These are phyloP conservation scores for Effrenium voratum DNA, from an alignment of 73 alveolate genomes.

Conservation along the genomic window DNA sequence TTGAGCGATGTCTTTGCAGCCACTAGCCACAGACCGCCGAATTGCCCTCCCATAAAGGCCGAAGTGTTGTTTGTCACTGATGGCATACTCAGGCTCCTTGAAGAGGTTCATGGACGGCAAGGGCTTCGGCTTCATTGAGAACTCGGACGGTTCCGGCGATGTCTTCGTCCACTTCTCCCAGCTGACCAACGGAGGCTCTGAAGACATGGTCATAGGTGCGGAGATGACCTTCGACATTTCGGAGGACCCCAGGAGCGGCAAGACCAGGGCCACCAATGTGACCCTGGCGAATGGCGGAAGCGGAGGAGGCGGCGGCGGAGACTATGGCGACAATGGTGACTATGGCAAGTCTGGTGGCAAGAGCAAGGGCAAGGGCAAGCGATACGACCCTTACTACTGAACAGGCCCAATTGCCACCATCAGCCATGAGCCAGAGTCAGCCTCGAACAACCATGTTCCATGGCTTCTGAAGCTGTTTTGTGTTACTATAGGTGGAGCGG, in stretches of 20 bases:
- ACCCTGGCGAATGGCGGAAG: neutral
- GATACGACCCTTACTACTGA: conserved; percentile 22
- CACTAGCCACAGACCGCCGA: too few species aligned
- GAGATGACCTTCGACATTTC: conserved; percentile 1
- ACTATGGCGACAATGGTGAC: neutral
- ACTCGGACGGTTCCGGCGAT: conserved; percentile 1
- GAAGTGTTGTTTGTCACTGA: too few species aligned
- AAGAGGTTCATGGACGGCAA: conserved; percentile 27
- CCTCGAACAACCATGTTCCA: too few species aligned
- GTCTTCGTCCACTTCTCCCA: conserved; percentile 16
- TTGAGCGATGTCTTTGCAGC: too few species aligned
- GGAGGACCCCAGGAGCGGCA: conserved; percentile 2
- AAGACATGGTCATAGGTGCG: neutral
- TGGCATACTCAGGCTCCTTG: conserved; percentile 5
- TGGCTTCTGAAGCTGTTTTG: too few species aligned
- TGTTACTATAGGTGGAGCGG: too few species aligned
- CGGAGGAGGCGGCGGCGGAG: neutral
- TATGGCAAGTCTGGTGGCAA: neutral
- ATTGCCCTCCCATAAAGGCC: too few species aligned
- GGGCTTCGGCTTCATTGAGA: conserved; percentile 24
- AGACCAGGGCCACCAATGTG: conserved; percentile 16
- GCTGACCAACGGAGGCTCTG: conserved; percentile 10
- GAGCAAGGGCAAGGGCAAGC: neutral
- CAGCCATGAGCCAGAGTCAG: too few species aligned
- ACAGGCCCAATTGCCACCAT: too few species aligned